These are phyloP conservation scores for Corylus heterophylla DNA, from an alignment of 306 rosid species.

Conservation along the genomic window DNA sequence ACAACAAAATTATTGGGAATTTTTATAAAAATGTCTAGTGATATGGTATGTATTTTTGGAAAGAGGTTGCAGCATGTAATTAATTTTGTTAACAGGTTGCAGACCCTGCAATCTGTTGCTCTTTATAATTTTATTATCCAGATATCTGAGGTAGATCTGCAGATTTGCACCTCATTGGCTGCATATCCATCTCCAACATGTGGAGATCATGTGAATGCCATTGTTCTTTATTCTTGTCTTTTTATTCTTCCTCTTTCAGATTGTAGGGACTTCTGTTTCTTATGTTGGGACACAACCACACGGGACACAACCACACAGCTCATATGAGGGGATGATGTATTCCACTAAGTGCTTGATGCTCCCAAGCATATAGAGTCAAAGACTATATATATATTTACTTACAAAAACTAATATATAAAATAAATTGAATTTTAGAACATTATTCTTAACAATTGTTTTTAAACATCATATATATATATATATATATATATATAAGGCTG, in stretches of 20 bases:
- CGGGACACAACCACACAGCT: not conserved
- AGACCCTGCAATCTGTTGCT: not conserved
- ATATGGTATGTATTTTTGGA: no score
- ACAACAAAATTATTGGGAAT: no score
- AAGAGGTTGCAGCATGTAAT: not conserved
- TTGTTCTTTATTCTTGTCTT: constrained; percentile 1
- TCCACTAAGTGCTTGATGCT: not conserved
- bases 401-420: no score
- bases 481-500: no score
- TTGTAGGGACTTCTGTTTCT: not conserved
- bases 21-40: no score
- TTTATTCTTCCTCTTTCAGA: not conserved
- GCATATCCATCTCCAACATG: not conserved
- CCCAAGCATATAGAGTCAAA: not conserved
- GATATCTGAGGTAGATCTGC: not conserved
- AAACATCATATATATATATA: no score
- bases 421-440: no score
- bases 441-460: no score
- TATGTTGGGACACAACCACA: not conserved
- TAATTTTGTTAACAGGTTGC: not conserved
- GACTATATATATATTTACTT: no score
- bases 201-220: not conserved
- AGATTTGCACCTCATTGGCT: not conserved
- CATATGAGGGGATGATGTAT: not conserved
- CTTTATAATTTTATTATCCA: not conserved